These are phyloP conservation scores for Kurtzmaniella quercitrusa DNA, from an alignment of 1,139 yeast genomes.

Conservation along the genomic window DNA sequence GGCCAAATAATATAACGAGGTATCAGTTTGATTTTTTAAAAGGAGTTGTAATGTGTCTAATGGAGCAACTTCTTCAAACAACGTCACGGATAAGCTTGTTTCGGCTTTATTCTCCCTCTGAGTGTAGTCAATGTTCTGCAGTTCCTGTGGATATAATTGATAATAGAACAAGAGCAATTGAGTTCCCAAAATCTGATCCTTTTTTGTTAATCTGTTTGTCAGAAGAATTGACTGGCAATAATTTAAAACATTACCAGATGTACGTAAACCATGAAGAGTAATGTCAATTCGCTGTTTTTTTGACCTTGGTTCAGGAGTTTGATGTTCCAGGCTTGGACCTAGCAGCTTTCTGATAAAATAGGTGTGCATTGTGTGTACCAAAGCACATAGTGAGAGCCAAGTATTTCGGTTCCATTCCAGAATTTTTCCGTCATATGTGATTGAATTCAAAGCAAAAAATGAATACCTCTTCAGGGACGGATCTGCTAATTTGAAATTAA, in stretches of 20 bases:
- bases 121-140: background rate
- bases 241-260: slow-evolving; percentile 14
- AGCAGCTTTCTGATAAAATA: slow-evolving; percentile 1
- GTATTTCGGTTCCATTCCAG: background rate
- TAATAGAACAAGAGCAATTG: slow-evolving; percentile 24
- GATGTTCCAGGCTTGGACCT: slow-evolving; percentile 10
- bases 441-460: background rate
- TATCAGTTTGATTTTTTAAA: background rate
- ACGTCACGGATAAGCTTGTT: slow-evolving; percentile 2
- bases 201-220: background rate
- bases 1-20: background rate
- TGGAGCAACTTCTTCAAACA: background rate
- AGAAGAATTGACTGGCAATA: slow-evolving; percentile 19
- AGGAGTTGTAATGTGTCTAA: background rate
- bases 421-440: background rate
- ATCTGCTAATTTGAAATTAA: background rate
- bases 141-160: slow-evolving; percentile 11
- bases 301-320: slow-evolving; percentile 5
- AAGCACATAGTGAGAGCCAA: background rate
- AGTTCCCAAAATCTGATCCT: slow-evolving; percentile 17
- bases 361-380: background rate
- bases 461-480: background rate
- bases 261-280: slow-evolving; percentile 15
- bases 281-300: slow-evolving; percentile 20
- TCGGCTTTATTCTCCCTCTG: background rate